Evolutionary conservation across 2,329 filamentous ascomycete genomes (phyloP).

Genomic region (Colletotrichum musicola): DNA sequence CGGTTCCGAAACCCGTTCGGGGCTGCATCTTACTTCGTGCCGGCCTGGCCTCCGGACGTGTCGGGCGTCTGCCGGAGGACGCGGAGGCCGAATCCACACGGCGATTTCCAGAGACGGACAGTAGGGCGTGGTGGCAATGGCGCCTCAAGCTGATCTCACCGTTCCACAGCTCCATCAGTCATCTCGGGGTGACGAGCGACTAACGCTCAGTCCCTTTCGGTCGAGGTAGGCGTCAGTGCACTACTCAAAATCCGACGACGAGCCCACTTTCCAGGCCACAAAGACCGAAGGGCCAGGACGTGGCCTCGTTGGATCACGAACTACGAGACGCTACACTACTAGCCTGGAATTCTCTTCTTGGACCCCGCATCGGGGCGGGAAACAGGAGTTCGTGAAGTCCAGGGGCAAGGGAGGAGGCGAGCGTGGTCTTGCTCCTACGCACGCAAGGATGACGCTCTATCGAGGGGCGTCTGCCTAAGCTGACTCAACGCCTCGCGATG

Average conservation of each 20-base stretch:
- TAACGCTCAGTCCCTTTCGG: slow-evolving; percentile 3
- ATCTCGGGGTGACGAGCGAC: slow-evolving; percentile 16
- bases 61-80: slow-evolving; percentile 26
- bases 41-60: slow-evolving; percentile 29
- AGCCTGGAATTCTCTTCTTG: neutral
- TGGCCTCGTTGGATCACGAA: neutral
- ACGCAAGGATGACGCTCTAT: slow-evolving; percentile 1
- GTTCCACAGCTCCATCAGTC: slow-evolving; percentile 9
- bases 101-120: neutral
- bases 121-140: neutral
- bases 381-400: slow-evolving; percentile 4
- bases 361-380: slow-evolving; percentile 1
- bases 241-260: slow-evolving; percentile 13
- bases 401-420: neutral
- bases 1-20: slow-evolving; percentile 5
- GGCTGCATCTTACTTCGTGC: slow-evolving; percentile 3
- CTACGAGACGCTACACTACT: neutral
- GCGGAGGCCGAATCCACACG: slow-evolving; percentile 1
- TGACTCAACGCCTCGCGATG: neutral
- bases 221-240: neutral
- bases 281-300: slow-evolving; percentile 8
- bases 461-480: neutral
- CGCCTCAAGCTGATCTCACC: slow-evolving; percentile 1
- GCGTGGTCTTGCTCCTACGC: neutral
- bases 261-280: slow-evolving; percentile 12